Base-by-base conservation (phyloP, 768 basidiomycete genomes). In the Pisolithus orientalis region DNA sequence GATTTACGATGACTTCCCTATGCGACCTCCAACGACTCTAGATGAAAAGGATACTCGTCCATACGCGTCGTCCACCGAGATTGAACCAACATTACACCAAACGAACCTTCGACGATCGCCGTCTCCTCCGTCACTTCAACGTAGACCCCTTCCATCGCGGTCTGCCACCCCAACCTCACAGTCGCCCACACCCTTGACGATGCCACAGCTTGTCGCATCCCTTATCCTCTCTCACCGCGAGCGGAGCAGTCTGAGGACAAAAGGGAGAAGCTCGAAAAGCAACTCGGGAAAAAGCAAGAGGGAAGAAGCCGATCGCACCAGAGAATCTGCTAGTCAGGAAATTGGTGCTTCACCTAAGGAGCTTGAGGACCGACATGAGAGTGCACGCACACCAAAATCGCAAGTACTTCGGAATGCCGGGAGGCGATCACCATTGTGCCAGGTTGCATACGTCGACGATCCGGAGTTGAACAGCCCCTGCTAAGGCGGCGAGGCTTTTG, bases 391-490 rank as follows among this genome's bases (percentile, higher is more conserved):
- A 4, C 13, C 14, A 45, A 31, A 13, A 28, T n/a, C 27, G 13
- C 16, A n/a, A 3, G 4, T 5, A 8, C 10, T 45, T 28, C 7
- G 17, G 28, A 13, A 28, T 29, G 28, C 44, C 6, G 44, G 8
- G 44, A 48, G 0, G 53, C 44, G 5, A 69, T 45, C 0, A 44
- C 47, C 21, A 38, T 51, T 1, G 63, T 62, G 49, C 63, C 54
- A 0, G 52, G 63, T 50, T 67, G 65, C 56, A 73, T 54, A 45
- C 65, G 71, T 2, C 57, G 25, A 1, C 71, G 72, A 0, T 62
- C 70, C 0, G 68, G 70, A 0, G 65, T 71, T 0, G 73, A 72
- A 57, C 46, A 70, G 16, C 65, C 69, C 52, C 74, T 70, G n/a
- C 34, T 34, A 5, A 34, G 34, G 14, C 34, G 5, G 34, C 34